Base-by-base conservation (phyloP, 108 stramenopile species). In the Poteriospumella lacustris region DNA sequence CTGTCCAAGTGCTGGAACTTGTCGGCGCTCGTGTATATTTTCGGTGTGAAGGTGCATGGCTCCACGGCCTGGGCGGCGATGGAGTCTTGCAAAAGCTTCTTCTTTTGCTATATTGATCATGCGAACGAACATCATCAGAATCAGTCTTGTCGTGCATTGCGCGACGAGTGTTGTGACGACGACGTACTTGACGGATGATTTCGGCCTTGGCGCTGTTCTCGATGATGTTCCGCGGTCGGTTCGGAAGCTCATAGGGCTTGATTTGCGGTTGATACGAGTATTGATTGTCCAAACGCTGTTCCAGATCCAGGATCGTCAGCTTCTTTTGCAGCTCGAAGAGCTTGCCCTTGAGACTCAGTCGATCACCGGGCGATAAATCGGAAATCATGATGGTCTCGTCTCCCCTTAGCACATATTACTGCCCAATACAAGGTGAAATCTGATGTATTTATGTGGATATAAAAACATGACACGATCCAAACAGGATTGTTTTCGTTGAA, bases 311-410 rank as follows among this genome's bases (percentile, higher is more conserved):
- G 12, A 73, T 3, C 31, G 26, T 5, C 41, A 73, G 36, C 70
- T 73, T 73, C 31, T 73, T 73, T 24, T 73, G 70, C 28, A 73
- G 41, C 70, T 73, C 70, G 31, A 73, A 73, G 36, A 73, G 12
- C 31, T 73, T 73, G 5, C 70, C 70, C 36, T 73, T 73, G 31
- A 73, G 42, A 38, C 70, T 73, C 5, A 73, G 31, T 12, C 31
- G 12, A 33, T 73, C 70, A 19, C 70, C 5, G 5, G 33, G 70
- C 26, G 44, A 19, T 12, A 73, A 24, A 3, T 73, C 12, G 12
- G 70, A 44, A 5, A 38, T 73, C 60, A 64, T 56, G 24, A 19
- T 56, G 15, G 52, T 56, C 24, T 56, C n/a, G n/a, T n/a, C n/a
- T n/a, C n/a, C n/a, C n/a, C n/a, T n/a, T n/a, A n/a, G n/a, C n/a